Evolutionary conservation across 371 early-diverging fungal genomes (phyloP), one percentile per base, ranked within the genome.

Genomic region (Mortierella polycephala): DNA sequence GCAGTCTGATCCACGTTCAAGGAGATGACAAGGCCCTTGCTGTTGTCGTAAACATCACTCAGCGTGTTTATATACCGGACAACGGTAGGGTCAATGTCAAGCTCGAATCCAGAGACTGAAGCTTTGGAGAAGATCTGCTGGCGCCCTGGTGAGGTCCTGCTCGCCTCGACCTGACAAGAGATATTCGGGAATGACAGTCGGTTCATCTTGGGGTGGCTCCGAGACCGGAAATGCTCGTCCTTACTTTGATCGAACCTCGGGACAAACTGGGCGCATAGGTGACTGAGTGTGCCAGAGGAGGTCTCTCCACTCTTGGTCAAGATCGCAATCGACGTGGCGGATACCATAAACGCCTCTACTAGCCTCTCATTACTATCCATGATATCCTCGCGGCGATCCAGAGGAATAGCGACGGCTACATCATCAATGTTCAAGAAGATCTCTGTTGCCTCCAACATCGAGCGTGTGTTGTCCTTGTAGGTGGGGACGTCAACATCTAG

Each of bases 201-300:
- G 60, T 95, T 95, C 84, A 89, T 87, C 21, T 86, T 87, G n/a
- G 89, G 83, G 71, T 94, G 92, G 8, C 85, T 83, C 2, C 86
- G 74, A 0, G 93, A 88, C 39, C 86, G 64, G 71, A 93, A 95
- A 67, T 89, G 89, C 1, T 88, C 85, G 41, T 92, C 91, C 21
- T 90, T 89, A 69, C 84, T 84, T 67, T 88, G 89, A 66, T 95
- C 91, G 76, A 95, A 93, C 13, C 76, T 63, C 14, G 89, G 84
- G 14, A 95, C 91, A 75, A 93, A 95, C 71, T 93, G 93, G 18
- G 93, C 64, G 40, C 87, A 83, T 0, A 93, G 83, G 13, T 91
- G 85, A 14, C 83, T 85, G 47, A 95, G 64, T 16, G 83, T 82
- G 7, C 89, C 88, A 7, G 84, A 82, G 39, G 88, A 88, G 23